Evolutionary conservation across 2,329 filamentous ascomycete genomes (phyloP).

Genomic region (Hypoxylon sp.): DNA sequence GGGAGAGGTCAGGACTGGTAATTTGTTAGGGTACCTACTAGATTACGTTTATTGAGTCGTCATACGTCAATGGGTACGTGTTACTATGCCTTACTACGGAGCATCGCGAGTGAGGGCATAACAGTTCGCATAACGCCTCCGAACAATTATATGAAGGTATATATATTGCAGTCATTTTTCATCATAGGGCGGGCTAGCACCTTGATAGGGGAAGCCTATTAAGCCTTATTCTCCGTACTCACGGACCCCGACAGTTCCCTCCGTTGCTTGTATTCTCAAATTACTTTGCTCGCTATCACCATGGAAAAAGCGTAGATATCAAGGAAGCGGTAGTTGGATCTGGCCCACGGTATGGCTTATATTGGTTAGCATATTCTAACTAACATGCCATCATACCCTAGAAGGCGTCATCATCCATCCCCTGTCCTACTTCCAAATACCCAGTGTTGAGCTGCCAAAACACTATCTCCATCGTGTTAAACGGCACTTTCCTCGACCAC

Average conservation of each 20-base stretch:
- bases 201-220: background rate
- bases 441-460: slow-evolving; percentile 16
- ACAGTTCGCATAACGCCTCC: background rate
- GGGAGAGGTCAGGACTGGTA: background rate
- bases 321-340: background rate
- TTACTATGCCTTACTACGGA: background rate
- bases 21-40: background rate
- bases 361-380: slow-evolving; percentile 17
- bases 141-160: background rate
- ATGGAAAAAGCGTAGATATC: background rate
- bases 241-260: background rate
- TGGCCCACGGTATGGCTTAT: slow-evolving; percentile 1
- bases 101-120: background rate
- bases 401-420: slow-evolving; percentile 8
- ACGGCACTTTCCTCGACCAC: slow-evolving; percentile 1
- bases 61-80: background rate
- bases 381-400: slow-evolving; percentile 8
- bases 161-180: background rate
- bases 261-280: background rate
- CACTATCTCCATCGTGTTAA: slow-evolving; percentile 16
- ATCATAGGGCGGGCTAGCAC: background rate
- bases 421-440: slow-evolving; percentile 6
- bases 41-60: background rate
- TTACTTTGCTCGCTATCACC: background rate
- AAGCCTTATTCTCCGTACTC: background rate